Base-by-base conservation (phyloP, 2,329 filamentous ascomycete genomes). In the Colletotrichum paranaense region DNA sequence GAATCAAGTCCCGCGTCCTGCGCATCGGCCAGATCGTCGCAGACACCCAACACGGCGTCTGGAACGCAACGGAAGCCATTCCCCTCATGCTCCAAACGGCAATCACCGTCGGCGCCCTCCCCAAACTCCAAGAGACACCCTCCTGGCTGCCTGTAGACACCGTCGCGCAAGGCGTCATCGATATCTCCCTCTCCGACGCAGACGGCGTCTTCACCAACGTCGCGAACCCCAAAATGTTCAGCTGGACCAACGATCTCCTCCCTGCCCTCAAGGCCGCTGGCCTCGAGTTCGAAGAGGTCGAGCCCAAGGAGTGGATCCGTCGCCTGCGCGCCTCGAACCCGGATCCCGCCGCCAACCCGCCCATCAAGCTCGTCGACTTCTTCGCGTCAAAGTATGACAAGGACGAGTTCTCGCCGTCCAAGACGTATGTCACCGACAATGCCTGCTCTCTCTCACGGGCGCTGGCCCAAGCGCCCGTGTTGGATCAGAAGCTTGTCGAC, bases 301-400 rank as follows among this genome's bases (percentile, higher is more conserved):
- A 83, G 5, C 80, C 82, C 0, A 77, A 76, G 9, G 82, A 86
- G 70, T 88, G 87, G 87, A 78, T 89, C 30, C 74, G 77, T 0
- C 79, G 83, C 1, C 78, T 89, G 7, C 80, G 85, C 3, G 80
- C 75, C 2, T 87, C 85, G 0, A 82, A 87, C 60, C 80, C 81
- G 0, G 84, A 88, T 62, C 84, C 86, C 0, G 73, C 81, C 5
- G 78, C 75, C 19, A 90, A 90, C 74, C 88, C 88, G 12, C 83
- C 86, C 0, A 82, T 88, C 74, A 89, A 89, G 77, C 80, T 90
- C 1, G 72, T 89, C 1, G 87, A 88, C 55, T 90, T 88, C 80
- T 90, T 89, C 71, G 74, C 72, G 38, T 68, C 67, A 22, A 75
- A 75, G 64, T 75, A 75, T 12, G 74, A 78, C 77, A 89, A 85